Evolutionary conservation across 164 flowering plant genomes (phyloP), one percentile per base, ranked within the genome.

Genomic region (Kalanchoe fedtschenkoi): DNA sequence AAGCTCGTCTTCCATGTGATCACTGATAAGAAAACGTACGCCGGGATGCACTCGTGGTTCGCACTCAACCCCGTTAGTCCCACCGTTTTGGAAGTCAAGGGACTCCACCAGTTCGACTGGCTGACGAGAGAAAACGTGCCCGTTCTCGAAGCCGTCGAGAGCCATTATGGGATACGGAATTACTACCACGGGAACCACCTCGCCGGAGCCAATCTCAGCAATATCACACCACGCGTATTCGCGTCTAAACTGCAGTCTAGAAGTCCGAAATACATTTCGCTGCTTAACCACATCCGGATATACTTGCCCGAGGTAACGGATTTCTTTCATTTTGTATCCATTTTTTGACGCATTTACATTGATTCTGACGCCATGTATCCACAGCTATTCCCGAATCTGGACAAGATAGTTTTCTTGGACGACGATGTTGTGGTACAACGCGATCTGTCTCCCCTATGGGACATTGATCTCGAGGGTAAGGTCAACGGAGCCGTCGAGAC

Each of bases 21-120:
- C 63, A 95, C 99, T 28, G 99, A 95, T 73, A 91, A 91, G 84
- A 95, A 95, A 78, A 95, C 99, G 14, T 93, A 90, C 74, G 91
- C 97, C n/a, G 95, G 91, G 24, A 93, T 90, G 97, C 99, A 93
- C 69, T 87, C 99, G 24, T 95, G 99, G 99, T 95, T 95, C 77
- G 97, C 99, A 29, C 66, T 95, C 22, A 87, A 95, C 66, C 81
- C 99, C n/a, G 70, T 79, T 53, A 72, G 81, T 56, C 95, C 97
- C 46, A 89, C 96, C 41, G 86, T 87, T 63, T 72, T 95, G 67
- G 99, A 95, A 75, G 97, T 95, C 62, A 95, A 79, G 78, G 91
- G 97, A 35, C 76, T 87, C 71, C 97, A 95, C 74, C 99, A 95
- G 70, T 95, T 91, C 73, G 99, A 95, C 53, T 93, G 97, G 96